Evolutionary conservation across 116 monocot genomes (phyloP).

Genomic region (Phalaenopsis hybrid): DNA sequence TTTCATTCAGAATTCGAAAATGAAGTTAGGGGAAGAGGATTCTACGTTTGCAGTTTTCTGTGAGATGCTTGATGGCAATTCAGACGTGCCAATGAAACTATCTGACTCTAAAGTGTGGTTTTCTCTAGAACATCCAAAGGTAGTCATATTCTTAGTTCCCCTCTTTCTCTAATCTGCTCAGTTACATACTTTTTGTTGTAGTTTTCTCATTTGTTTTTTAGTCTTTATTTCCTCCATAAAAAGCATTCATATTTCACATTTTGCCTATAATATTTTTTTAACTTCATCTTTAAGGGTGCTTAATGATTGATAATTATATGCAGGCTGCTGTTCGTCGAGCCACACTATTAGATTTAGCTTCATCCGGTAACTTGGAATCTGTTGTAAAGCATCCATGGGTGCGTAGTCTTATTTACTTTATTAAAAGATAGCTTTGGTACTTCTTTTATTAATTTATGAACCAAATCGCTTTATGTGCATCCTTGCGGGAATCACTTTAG

Average conservation of each 20-base stretch:
- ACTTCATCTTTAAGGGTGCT: neutral
- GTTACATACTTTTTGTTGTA: no score
- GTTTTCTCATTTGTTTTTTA: no score
- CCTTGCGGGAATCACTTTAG: neutral
- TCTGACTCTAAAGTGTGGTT: slow-evolving; percentile 73
- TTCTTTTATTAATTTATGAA: neutral
- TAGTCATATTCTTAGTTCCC: slow-evolving; percentile 8
- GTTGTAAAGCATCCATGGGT: slow-evolving; percentile 41
- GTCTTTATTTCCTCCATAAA: neutral
- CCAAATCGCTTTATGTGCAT: neutral
- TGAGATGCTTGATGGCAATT: slow-evolving; percentile 43
- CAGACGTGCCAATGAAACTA: slow-evolving; percentile 23
- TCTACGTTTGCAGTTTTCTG: slow-evolving; percentile 28
- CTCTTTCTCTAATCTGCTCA: neutral
- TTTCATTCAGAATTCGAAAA: slow-evolving; percentile 32
- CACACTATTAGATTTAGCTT: slow-evolving; percentile 47
- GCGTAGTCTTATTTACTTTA: neutral
- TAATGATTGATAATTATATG: neutral
- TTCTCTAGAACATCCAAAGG: slow-evolving; percentile 88
- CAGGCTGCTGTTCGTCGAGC: slow-evolving; percentile 62
- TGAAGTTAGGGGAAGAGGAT: slow-evolving; percentile 29
- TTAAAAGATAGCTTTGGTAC: neutral
- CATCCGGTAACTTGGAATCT: slow-evolving; percentile 38
- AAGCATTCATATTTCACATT: neutral
- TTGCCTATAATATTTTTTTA: neutral